Evolutionary conservation across 2,329 filamentous ascomycete species (phyloP), one percentile per base, ranked within the genome.

Genomic region (Hortaea sp.): DNA sequence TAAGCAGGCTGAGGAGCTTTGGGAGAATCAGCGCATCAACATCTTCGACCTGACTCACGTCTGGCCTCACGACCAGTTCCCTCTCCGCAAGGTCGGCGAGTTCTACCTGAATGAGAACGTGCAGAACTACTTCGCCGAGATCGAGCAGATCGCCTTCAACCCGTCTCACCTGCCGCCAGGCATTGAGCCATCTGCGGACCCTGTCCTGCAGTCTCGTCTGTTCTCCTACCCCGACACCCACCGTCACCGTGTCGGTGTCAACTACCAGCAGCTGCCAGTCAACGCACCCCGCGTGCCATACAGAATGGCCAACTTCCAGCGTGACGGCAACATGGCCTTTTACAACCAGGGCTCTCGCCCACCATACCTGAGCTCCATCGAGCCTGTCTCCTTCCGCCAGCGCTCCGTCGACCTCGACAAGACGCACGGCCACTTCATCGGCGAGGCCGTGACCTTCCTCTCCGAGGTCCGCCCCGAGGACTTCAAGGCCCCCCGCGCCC

Each of bases 171-270:
- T 85, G 63, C 73, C 78, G 3, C 81, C 81, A 3, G 81, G 82
- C 44, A 77, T 82, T 47, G 81, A 85, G 64, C 77, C 81, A 10
- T 83, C 81, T 7, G 79, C 79, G 52, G 82, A 86, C 55, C 81
- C 82, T 1, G 79, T 85, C 34, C 70, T 85, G 3, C 81, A 85
- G 63, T 77, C 76, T 35, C 79, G 82, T 46, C 72, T 85, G 37
- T 85, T 85, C 71, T 84, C 80, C 1, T 85, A 85, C 66, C 77
- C 79, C 7, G 81, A 85, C 58, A 81, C 76, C 4, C 76, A 79
- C 57, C 73, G 74, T 48, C 73, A 78, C 62, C 72, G 75, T 28
- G 60, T 79, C 13, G 76, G 76, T 29, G 68, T 67, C 52, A 79
- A 79, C 64, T 79, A 78, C 59, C 75, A 79, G 57, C 76, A 79